These are phyloP conservation scores for Quercus lobata DNA, from an alignment of 331 rosid genomes.

Conservation along the genomic window DNA sequence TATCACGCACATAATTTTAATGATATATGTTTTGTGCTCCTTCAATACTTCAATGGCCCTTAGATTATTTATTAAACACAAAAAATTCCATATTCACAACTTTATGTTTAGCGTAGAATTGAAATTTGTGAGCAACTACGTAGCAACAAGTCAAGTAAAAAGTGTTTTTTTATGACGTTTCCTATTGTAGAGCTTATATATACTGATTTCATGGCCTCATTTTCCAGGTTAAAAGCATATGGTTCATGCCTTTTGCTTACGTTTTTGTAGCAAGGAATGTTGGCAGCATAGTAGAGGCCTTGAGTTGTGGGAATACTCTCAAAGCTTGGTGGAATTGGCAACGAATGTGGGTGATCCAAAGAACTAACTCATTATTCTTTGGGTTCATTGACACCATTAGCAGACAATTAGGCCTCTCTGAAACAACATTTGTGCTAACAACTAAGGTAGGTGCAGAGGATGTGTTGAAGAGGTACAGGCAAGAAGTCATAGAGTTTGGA, in stretches of 20 bases:
- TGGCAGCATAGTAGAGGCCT: slow-evolving; percentile 45
- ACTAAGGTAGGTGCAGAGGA: slow-evolving; percentile 50
- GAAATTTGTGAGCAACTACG: too few relatives aligned
- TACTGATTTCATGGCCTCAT: neutral
- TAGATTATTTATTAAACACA: too few relatives aligned
- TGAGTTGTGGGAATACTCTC: slow-evolving; percentile 33
- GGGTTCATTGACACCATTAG: slow-evolving; percentile 45
- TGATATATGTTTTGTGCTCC: too few relatives aligned
- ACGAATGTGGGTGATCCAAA: slow-evolving; percentile 44
- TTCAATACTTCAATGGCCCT: too few relatives aligned
- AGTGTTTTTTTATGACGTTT: too few relatives aligned
- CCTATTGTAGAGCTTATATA: too few relatives aligned
- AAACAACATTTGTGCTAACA: slow-evolving; percentile 45
- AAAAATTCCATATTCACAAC: too few relatives aligned
- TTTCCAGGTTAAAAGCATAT: slow-evolving; percentile 56
- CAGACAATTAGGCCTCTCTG: slow-evolving; percentile 46
- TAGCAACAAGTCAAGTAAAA: too few relatives aligned
- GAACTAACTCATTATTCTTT: slow-evolving; percentile 52
- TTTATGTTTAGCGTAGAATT: too few relatives aligned
- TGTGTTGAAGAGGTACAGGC: slow-evolving; percentile 35
- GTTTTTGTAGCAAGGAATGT: slow-evolving; percentile 39
- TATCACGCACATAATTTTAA: too few relatives aligned
- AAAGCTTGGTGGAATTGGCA: slow-evolving; percentile 76
- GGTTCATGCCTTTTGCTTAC: slow-evolving; percentile 67
- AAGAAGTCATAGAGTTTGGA: slow-evolving; percentile 63